These are phyloP conservation scores for Miscanthus lutarioriparius DNA, from an alignment of 176 grass and related monocot genomes.

Conservation along the genomic window DNA sequence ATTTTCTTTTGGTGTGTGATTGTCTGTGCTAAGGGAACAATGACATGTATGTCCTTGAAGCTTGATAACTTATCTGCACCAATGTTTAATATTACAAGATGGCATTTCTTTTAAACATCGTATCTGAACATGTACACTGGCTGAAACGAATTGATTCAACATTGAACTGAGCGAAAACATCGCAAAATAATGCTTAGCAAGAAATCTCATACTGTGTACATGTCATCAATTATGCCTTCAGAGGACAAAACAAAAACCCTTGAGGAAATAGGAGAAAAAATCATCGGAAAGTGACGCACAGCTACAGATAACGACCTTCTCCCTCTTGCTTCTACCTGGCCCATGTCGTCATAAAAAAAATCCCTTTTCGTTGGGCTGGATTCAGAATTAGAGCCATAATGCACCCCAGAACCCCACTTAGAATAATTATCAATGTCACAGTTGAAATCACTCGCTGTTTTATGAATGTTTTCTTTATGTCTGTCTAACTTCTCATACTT, in stretches of 20 bases:
- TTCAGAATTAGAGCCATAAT: constrained; percentile 48
- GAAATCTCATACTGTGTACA: no score
- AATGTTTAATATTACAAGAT: no score
- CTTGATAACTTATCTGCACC: no score
- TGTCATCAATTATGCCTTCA: constrained; percentile 75
- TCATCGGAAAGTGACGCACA: constrained; percentile 81
- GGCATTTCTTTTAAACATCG: no score
- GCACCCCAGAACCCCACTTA: constrained; percentile 43
- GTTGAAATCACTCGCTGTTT: constrained; percentile 35
- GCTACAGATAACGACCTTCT: constrained; percentile 61
- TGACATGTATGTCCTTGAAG: no score
- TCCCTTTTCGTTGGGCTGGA: constrained; percentile 34
- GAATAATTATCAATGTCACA: constrained; percentile 39
- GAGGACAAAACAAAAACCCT: constrained; percentile 81
- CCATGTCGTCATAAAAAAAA: constrained; percentile 48
- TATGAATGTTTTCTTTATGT: constrained; percentile 24
- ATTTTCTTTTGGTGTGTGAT: no score
- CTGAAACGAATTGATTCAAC: no score
- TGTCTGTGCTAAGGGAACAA: no score
- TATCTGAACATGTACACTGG: no score
- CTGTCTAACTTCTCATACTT: constrained; percentile 51
- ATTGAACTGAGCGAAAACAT: no score
- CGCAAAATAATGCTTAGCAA: no score
- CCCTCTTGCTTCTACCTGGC: constrained; percentile 31
- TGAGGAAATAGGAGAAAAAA: constrained; percentile 86